Evolutionary conservation across 1,139 yeast species (phyloP), one percentile per base, ranked within the genome.

Genomic region (Diutina catenulata): DNA sequence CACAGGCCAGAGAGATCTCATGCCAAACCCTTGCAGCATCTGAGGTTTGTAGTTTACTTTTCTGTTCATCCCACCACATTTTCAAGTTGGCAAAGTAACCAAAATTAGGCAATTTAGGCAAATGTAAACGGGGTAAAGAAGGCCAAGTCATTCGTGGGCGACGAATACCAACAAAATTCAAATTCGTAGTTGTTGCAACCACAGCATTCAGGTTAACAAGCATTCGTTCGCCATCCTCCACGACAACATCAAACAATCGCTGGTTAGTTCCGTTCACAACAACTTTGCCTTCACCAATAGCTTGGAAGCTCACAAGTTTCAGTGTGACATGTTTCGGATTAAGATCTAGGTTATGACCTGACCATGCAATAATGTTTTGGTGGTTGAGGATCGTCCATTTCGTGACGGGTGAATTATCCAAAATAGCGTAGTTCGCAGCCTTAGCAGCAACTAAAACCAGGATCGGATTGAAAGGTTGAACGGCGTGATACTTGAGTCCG

Each of bases 351-450:
- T 31, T 20, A 1, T 10, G 21, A 8, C 35, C 35, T 10, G 25
- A 19, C 35, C 35, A 31, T 21, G 25, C 35, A 13, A 31, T 31
- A n/a, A 31, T 21, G 15, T 31, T n/a, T 7, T 14, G 25, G 13
- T 13, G 35, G 14, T 31, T 13, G 10, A 31, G 15, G 25, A 31
- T 26, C 14, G 35, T 31, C 35, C 35, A 31, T 14, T 31, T 16
- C 4, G 20, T 15, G 13, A 3, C 4, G 11, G 8, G 13, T 7
- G 10, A 9, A 14, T 31, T 31, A 4, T 31, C 35, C 9, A 31
- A 15, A 5, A 31, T 13, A 6, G 35, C 35, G 25, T 31, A 31
- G 14, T 31, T 31, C 3, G 35, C 35, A 5, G 35, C 23, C n/a
- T 11, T 21, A 8, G 25, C 35, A 10, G 35, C 22, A 11, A 31